These are phyloP conservation scores for Aspergillus sp. DNA, from an alignment of 2,329 filamentous ascomycete species.

Conservation along the genomic window DNA sequence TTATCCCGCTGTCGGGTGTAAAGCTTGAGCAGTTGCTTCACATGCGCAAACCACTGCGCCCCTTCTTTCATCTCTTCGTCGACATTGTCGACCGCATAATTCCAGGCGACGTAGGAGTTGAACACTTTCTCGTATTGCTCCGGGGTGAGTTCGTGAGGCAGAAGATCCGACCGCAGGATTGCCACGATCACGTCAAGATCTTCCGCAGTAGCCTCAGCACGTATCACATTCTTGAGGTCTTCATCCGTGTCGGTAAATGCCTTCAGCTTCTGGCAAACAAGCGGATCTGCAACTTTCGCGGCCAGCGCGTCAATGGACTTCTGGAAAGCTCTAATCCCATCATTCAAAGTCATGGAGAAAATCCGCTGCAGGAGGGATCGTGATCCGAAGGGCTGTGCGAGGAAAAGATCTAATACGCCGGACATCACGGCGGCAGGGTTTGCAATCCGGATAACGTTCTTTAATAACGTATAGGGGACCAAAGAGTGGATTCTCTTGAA, in stretches of 20 bases:
- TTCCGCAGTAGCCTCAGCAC: slow-evolving; percentile 69
- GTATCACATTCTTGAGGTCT: slow-evolving; percentile 68
- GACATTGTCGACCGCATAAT: slow-evolving; percentile 82
- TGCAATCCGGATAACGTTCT: slow-evolving; percentile 94
- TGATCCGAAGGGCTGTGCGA: slow-evolving; percentile 90
- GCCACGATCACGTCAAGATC: slow-evolving; percentile 81
- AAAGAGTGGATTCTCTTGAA: slow-evolving; percentile 91
- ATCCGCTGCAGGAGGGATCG: slow-evolving; percentile 91
- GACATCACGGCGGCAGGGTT: slow-evolving; percentile 97
- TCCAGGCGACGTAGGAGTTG: slow-evolving; percentile 96
- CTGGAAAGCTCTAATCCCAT: slow-evolving; percentile 84
- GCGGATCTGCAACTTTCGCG: slow-evolving; percentile 74
- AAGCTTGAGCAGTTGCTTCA: slow-evolving; percentile 93
- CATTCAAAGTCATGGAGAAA: slow-evolving; percentile 85
- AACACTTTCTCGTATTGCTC: slow-evolving; percentile 81
- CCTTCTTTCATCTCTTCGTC: slow-evolving; percentile 86
- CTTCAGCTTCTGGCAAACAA: slow-evolving; percentile 78
- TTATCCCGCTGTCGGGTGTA: slow-evolving; percentile 91
- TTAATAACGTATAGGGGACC: slow-evolving; percentile 87
- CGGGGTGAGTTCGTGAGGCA: slow-evolving; percentile 67
- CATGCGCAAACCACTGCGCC: slow-evolving; percentile 85
- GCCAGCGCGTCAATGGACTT: slow-evolving; percentile 77
- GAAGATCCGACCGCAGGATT: slow-evolving; percentile 73
- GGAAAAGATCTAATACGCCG: slow-evolving; percentile 88
- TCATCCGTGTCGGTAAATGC: slow-evolving; percentile 75